phyloP scores from a whole-genome alignment of 1,284 basidiomycete species.

The Ganoderma lingzhi region DNA sequence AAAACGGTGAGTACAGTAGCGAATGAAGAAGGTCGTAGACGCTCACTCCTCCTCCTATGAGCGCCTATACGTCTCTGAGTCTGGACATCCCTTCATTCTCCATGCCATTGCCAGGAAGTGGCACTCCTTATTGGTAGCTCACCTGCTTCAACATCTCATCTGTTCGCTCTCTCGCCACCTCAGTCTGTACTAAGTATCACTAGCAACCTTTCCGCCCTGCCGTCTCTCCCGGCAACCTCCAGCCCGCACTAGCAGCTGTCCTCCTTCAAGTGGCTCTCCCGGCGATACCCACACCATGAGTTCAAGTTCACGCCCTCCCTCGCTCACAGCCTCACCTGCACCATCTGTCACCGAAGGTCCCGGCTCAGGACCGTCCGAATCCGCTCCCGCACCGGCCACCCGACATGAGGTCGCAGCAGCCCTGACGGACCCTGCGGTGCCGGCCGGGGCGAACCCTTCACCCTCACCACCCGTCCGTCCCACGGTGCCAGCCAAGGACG shows the following conservation, averaged over 20 bases:
- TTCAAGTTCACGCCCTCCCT: conserved; percentile 9
- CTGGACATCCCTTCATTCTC: neutral
- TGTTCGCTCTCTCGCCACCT: neutral
- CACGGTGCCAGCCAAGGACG: conserved; percentile 22
- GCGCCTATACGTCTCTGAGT: neutral
- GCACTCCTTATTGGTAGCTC: neutral
- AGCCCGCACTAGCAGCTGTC: neutral
- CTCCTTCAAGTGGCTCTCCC: neutral
- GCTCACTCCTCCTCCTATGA: neutral
- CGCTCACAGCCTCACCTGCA: conserved; percentile 7
- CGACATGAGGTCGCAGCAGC: conserved; percentile 20
- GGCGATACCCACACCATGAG: conserved; percentile 11
- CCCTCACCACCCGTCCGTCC: conserved; percentile 18
- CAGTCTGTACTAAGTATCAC: neutral
- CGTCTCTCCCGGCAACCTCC: neutral
- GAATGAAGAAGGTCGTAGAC: neutral
- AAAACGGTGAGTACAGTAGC: too few relatives aligned
- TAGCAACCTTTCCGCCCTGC: too few relatives aligned
- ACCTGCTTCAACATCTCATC: neutral
- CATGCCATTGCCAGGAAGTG: neutral
- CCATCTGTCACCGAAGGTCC: neutral
- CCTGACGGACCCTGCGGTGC: conserved; percentile 6
- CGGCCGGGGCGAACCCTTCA: conserved; percentile 22
- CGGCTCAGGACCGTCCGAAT: neutral
- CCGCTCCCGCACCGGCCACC: conserved; percentile 16